phyloP scores from a whole-genome alignment of 1,284 basidiomycete species.

The Papiliotrema laurentii region DNA sequence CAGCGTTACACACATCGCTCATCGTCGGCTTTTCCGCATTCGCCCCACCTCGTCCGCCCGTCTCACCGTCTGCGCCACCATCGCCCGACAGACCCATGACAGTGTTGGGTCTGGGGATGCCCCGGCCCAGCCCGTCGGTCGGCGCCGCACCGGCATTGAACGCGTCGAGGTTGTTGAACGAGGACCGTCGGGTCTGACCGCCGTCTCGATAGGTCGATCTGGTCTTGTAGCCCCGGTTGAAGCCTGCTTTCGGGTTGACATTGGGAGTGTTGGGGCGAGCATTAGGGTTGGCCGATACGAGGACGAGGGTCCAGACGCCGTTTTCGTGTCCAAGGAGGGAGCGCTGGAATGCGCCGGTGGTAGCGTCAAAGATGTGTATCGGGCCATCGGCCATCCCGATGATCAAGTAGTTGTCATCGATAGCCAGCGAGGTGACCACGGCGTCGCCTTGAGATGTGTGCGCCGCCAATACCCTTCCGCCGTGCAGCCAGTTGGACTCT shows the following conservation, averaged over 20 bases:
- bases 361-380: conserved; percentile 81
- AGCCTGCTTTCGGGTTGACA: not conserved
- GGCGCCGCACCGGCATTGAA: not conserved
- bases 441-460: conserved; percentile 68
- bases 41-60: not conserved
- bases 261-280: not conserved
- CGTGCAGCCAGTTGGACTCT: conserved; percentile 82
- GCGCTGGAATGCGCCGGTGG: conserved; percentile 69
- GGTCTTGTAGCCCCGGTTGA: not conserved
- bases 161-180: conserved; percentile 14
- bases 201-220: conserved; percentile 15
- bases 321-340: conserved; percentile 79
- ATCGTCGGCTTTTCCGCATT: not conserved
- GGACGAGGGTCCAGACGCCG: conserved; percentile 88
- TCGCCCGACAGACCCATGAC: not conserved
- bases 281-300: conserved; percentile 50
- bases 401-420: conserved; percentile 80
- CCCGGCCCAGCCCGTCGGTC: not conserved
- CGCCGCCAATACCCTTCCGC: conserved; percentile 67
- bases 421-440: conserved; percentile 80
- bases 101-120: not conserved
- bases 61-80: not conserved
- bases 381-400: conserved; percentile 84
- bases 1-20: conserved; percentile 63
- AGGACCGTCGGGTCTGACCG: conserved; percentile 20